A percentile compares a stretch with the other conserved stretches of the same genome.
phyloP scores from a whole-genome alignment of 78 protist species.

The Emiliania huxleyi region DNA sequence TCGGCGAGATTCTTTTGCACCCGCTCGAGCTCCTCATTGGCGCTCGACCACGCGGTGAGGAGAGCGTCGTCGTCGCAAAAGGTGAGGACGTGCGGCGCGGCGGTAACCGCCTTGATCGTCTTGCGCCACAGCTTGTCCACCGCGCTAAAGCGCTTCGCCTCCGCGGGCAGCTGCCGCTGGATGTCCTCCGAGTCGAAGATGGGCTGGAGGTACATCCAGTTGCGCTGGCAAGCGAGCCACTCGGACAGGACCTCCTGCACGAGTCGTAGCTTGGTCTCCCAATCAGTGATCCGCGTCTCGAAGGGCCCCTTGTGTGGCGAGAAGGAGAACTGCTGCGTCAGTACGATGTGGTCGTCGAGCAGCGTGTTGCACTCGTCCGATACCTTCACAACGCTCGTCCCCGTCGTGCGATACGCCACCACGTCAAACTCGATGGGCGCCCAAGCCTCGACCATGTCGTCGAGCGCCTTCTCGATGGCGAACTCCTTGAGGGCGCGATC shows the following conservation, averaged over 20 bases:
- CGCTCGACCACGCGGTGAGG: conserved; percentile 24
- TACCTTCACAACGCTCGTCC: conserved; percentile 47
- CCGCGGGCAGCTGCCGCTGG: conserved; percentile 77
- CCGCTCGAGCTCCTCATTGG: conserved; percentile 49
- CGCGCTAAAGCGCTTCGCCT: conserved; percentile 52
- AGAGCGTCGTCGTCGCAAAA: conserved; percentile 24
- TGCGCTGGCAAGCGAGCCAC: conserved; percentile 83
- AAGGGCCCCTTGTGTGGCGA: conserved; percentile 76
- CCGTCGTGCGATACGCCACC: conserved; percentile 51
- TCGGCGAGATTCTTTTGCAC: conserved; percentile 65
- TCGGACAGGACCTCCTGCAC: conserved; percentile 70
- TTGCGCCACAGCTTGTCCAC: conserved; percentile 66
- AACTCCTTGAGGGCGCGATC: conserved; percentile 74
- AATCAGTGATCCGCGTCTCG: conserved; percentile 67
- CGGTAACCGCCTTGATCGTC: conserved; percentile 19
- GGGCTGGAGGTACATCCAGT: conserved; percentile 89
- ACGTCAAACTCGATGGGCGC: conserved; percentile 33
- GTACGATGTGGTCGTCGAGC: conserved; percentile 82
- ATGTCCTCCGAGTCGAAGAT: conserved; percentile 88
- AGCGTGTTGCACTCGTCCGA: conserved; percentile 56
- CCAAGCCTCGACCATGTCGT: conserved; percentile 72
- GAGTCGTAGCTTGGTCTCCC: conserved; percentile 63
- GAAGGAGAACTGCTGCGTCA: conserved; percentile 76
- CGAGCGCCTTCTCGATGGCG: conserved; percentile 70
- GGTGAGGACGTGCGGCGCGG: conserved; percentile 31